Conservation (phyloP, 257 asterid species). For the Dorcoceras hygrometricum region DNA sequence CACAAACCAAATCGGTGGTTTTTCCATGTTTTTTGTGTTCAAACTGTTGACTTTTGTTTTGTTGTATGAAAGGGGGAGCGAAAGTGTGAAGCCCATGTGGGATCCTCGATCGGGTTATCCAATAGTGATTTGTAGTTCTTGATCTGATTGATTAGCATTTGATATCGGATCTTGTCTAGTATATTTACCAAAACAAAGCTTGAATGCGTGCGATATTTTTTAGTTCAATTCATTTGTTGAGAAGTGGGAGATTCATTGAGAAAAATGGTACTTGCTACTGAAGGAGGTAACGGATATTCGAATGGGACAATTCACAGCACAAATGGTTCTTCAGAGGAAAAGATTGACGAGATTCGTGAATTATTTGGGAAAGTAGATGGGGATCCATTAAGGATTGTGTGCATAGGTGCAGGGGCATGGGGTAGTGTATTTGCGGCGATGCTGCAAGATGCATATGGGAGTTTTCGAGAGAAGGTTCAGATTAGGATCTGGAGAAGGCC, state of each 20-base stretch:
- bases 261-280: slow-evolving; percentile 52
- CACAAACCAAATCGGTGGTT: slow-evolving; percentile 11
- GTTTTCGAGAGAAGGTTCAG: slow-evolving; percentile 72
- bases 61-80: slow-evolving; percentile 6
- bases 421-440: slow-evolving; percentile 90
- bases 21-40: slow-evolving; percentile 27
- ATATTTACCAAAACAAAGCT: slow-evolving; percentile 4
- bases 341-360: slow-evolving; percentile 60
- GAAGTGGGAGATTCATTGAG: slow-evolving; percentile 14
- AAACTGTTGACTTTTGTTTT: slow-evolving; percentile 26
- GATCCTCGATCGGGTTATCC: slow-evolving; percentile 15
- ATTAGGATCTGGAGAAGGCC: slow-evolving; percentile 89
- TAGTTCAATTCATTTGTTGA: slow-evolving; percentile 19
- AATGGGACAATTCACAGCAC: slow-evolving; percentile 47
- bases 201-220: slow-evolving; percentile 4
- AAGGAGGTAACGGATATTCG: slow-evolving; percentile 30
- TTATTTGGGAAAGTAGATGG: slow-evolving; percentile 65
- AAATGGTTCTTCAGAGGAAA: slow-evolving; percentile 55
- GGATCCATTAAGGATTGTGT: slow-evolving; percentile 75
- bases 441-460: slow-evolving; percentile 82
- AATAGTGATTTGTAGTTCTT: neutral
- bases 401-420: slow-evolving; percentile 97
- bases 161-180: slow-evolving; percentile 16
- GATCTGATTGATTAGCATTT: slow-evolving; percentile 15
- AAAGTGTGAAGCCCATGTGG: slow-evolving; percentile 12